Percentiles rank a stretch among this genome's conserved stretches.
These are phyloP conservation scores for Metschnikowia santaceciliae DNA, from an alignment of 805 yeast genomes.

Conservation along the genomic window DNA sequence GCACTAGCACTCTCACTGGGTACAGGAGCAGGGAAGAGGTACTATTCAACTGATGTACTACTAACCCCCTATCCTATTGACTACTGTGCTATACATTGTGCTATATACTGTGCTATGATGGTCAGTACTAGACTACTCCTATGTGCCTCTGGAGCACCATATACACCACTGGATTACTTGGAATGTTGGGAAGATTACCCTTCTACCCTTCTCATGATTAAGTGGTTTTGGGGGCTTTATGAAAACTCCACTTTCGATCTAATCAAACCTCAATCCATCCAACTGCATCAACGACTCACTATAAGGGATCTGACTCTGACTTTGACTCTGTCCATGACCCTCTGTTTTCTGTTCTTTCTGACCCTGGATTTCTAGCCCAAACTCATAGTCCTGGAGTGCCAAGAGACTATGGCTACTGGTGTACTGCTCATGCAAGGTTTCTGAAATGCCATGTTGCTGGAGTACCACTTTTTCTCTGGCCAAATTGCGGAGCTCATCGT, in stretches of 20 bases:
- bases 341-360: too few species aligned
- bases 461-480: conserved; percentile 9
- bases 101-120: background rate
- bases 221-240: background rate
- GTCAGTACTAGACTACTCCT: too few species aligned
- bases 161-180: too few species aligned
- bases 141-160: too few species aligned
- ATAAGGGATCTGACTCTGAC: too few species aligned
- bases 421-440: conserved; percentile 5
- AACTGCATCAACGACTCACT: conserved; percentile 1
- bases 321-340: too few species aligned
- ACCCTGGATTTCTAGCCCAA: conserved; percentile 2
- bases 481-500: conserved; percentile 1
- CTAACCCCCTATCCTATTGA: too few species aligned
- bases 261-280: background rate
- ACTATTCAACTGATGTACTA: too few species aligned
- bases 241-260: background rate
- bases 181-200: too few species aligned
- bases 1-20: too few species aligned
- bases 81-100: background rate
- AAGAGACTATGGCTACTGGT: conserved; percentile 3
- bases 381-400: conserved; percentile 9
- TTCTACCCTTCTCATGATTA: too few species aligned
- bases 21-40: too few species aligned
- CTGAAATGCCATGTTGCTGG: conserved; percentile 11